Evolutionary conservation across 331 rosid species (phyloP).

Genomic region (Cucumis variabilis): DNA sequence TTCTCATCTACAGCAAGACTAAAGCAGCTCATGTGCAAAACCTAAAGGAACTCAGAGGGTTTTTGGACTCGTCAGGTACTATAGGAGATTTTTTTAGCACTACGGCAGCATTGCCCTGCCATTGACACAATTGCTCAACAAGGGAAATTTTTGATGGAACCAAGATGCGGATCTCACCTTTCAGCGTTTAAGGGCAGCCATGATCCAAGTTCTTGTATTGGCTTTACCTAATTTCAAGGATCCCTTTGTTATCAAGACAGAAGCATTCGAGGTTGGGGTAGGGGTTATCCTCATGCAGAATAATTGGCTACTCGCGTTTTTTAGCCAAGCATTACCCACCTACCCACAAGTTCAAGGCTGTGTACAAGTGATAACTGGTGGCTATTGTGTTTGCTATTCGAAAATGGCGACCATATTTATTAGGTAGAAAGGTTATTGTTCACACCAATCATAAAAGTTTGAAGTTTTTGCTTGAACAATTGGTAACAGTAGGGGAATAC

Average conservation of each 20-base stretch:
- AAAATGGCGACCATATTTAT: neutral
- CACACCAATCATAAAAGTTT: neutral
- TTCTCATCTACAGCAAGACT: neutral
- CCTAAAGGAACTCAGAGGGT: too few relatives aligned
- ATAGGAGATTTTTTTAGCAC: neutral
- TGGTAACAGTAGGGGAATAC: too few relatives aligned
- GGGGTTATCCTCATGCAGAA: neutral
- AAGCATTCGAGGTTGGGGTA: neutral
- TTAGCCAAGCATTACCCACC: neutral
- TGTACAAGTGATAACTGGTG: neutral
- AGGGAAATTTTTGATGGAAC: neutral
- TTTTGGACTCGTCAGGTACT: too few relatives aligned
- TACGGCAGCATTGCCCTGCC: neutral
- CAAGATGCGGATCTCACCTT: neutral
- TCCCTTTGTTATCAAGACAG: neutral
- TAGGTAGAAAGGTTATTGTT: neutral
- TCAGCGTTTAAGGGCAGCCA: neutral
- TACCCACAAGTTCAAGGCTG: neutral
- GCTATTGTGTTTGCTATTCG: neutral
- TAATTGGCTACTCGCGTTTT: rapidly evolving
- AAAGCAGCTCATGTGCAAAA: rapidly evolving
- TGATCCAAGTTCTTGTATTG: neutral
- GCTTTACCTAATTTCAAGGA: neutral
- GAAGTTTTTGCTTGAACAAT: too few relatives aligned
- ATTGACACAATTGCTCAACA: neutral